Evolutionary conservation across 345 rosid genomes (phyloP).

Genomic region (Salix suchowensis): DNA sequence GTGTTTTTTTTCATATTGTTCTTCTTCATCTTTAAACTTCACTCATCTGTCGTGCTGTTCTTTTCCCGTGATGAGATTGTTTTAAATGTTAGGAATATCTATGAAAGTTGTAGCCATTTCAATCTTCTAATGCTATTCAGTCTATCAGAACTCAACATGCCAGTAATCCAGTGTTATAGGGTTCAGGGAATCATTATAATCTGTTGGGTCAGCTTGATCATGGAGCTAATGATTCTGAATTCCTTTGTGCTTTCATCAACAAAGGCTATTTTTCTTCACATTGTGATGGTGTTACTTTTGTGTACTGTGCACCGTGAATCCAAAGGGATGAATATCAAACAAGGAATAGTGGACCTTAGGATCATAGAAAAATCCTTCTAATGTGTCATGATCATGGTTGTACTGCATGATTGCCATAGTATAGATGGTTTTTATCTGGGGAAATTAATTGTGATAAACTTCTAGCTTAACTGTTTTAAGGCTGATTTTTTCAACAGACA

Average conservation of each 20-base stretch:
- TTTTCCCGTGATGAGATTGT: background rate
- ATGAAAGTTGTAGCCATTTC: background rate
- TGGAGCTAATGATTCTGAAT: background rate
- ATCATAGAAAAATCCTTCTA: background rate
- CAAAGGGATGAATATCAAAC: background rate
- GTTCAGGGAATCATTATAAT: background rate
- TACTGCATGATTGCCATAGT: background rate
- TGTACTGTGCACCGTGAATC: background rate
- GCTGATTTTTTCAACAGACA: constrained; percentile 39
- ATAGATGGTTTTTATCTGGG: background rate
- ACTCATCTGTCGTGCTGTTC: background rate
- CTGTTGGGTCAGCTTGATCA: background rate
- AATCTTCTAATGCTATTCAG: background rate
- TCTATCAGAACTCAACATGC: background rate
- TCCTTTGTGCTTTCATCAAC: background rate
- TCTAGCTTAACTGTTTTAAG: background rate
- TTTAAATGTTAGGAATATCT: background rate
- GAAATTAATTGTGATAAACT: background rate
- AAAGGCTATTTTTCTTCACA: background rate
- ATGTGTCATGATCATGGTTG: background rate
- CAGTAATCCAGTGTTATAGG: background rate
- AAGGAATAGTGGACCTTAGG: background rate
- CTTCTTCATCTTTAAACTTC: background rate
- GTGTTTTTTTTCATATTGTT: background rate
- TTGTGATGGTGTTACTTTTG: background rate